Base-by-base conservation (phyloP, 257 asterid species). In the Lavandula angustifolia region DNA sequence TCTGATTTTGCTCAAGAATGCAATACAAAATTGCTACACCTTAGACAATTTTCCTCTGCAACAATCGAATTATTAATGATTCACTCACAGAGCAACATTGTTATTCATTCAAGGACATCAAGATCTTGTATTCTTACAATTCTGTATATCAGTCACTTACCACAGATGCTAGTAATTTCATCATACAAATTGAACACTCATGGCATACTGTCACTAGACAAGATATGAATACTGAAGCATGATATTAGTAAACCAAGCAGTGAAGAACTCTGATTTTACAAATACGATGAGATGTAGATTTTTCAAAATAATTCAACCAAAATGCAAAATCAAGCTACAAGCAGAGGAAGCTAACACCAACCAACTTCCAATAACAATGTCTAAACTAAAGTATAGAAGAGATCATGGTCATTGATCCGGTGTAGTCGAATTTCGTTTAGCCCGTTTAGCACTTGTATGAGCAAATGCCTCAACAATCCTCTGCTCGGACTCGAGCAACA, bases 401-500 rank as follows among this genome's bases (percentile, higher is more conserved):
- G 22, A 54, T n/a, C 32, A 14, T 11, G 7, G 13, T 42, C 52
- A 32, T 60, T 69, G 17, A 50, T 75, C 72, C 0, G 82, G 77
- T 2, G 66, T 35, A 9, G 75, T 68, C 9, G 84, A 76, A 77
- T 77, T 76, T 60, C 83, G 68, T 75, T 79, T 89, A 9, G 71
- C 70, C 78, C 81, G 84, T 80, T 89, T 89, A n/a, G 3, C 22
- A 48, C 78, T 74, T 70, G 70, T 75, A 70, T 82, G 80, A 3
- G 94, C 88, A 64, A 89, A 84, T 9, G 90, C 84, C 65, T 87
- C 96, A 29, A 94, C 84, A 51, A 90, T 82, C 80, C 80, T 86
- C 74, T 83, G 95, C 83, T 94, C 96, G 0, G 94, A 86, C 54
- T 90, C 96, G 1, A 94, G 84, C 40, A 94, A 83, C 96, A 90